Evolutionary conservation across 2,329 filamentous ascomycete species (phyloP), one percentile per base, ranked within the genome.

Genomic region (Colletotrichum lentis): DNA sequence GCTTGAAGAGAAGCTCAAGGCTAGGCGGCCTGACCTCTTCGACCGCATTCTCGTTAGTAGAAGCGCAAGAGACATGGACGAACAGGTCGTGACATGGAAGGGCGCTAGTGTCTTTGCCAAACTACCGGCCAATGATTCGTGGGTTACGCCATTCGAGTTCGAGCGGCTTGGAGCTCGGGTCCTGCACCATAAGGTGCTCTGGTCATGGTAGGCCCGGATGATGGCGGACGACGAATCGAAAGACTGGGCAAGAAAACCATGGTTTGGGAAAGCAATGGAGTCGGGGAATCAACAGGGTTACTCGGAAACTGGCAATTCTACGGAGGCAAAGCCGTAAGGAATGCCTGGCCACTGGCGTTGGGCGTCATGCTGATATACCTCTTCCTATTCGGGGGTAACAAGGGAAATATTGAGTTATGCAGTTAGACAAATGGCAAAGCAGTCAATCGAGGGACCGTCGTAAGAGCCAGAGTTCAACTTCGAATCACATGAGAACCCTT

Each of bases 71-170:
- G 96, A 99, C 74, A 91, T 99, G 82, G 96, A 99, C 79, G 93
- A 96, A 69, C 94, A 97, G 80, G 94, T 98, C n/a, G 91, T 98
- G 61, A 90, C 91, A 10, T 99, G 96, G 96, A 99, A 99, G 85
- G 96, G 96, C 4, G 96, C 93, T 0, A 97, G 94, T 76, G 94
- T 99, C 18, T 99, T 97, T 83, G 94, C 93, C 3, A 94, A 97
- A 81, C 82, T 98, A 73, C 87, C 90, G 53, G 94, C 93, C 18
- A 98, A 98, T 80, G 96, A 99, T 78, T 96, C 91, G 74, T 99
- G 96, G 96, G 93, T 98, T 75, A 91, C 90, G 16, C 87, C 88
- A 54, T 84, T 91, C 74, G 95, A 98, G 83, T 97, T 95, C 79
- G 94, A 97, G 81, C 87, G 93, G 67, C 77, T 97, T 62, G 95